Conservation (phyloP, 768 basidiomycete species). For the Sistotremastrum suecicum region DNA sequence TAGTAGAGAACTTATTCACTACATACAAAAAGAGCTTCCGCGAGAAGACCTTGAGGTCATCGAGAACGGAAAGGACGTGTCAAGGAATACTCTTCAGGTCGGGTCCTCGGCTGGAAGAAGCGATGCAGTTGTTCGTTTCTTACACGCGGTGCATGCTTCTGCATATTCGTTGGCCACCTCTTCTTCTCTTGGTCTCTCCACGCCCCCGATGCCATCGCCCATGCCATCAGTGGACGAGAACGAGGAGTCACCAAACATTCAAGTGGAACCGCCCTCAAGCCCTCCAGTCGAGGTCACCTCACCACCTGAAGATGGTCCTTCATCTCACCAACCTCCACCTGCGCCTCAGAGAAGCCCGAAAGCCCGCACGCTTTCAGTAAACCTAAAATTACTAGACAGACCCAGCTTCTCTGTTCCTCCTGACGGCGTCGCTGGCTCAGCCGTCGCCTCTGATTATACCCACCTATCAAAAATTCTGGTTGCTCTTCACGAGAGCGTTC, state of each 20-base stretch:
- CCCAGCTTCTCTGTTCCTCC: slow-evolving; percentile 2
- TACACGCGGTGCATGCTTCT: slow-evolving; percentile 72
- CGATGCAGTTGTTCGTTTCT: slow-evolving; percentile 53
- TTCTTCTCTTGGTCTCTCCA: slow-evolving; percentile 37
- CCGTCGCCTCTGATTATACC: slow-evolving; percentile 61
- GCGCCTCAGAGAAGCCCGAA: background rate
- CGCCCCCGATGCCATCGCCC: slow-evolving; percentile 26
- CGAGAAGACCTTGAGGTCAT: slow-evolving; percentile 34
- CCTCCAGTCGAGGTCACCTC: slow-evolving; percentile 16
- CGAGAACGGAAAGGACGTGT: slow-evolving; percentile 33
- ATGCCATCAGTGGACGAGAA: slow-evolving; percentile 20
- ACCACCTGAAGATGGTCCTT: slow-evolving; percentile 12
- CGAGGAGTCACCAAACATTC: slow-evolving; percentile 9
- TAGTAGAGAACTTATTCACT: slow-evolving; percentile 55
- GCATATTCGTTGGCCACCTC: slow-evolving; percentile 67
- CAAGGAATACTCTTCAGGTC: slow-evolving; percentile 34
- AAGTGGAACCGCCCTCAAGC: slow-evolving; percentile 9
- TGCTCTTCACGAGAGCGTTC: slow-evolving; percentile 56
- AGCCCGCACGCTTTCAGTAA: slow-evolving; percentile 5
- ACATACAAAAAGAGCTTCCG: slow-evolving; percentile 63
- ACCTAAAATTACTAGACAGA: slow-evolving; percentile 7
- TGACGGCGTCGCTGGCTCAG: slow-evolving; percentile 22
- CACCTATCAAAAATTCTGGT: slow-evolving; percentile 55
- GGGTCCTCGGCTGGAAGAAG: slow-evolving; percentile 35
- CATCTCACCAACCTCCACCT: slow-evolving; percentile 13